A percentile compares a stretch with the other conserved stretches of the same genome.
These are phyloP conservation scores for Russula vinacea DNA, from an alignment of 768 basidiomycete species.

Conservation along the genomic window DNA sequence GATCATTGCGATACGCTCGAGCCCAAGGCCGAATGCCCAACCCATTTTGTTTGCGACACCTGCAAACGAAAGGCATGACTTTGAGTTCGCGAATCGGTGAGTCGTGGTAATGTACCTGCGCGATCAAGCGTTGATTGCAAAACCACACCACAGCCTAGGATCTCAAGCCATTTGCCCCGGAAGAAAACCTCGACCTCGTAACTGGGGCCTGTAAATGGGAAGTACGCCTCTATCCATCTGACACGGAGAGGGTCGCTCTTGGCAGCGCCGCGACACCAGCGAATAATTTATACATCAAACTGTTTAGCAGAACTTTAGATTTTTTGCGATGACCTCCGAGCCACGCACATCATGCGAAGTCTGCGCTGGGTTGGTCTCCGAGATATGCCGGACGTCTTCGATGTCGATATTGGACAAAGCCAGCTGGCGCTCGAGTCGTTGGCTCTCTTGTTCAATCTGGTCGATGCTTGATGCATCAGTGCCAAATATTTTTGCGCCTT, in stretches of 20 bases:
- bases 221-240: slow-evolving; percentile 96
- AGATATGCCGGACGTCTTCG: slow-evolving; percentile 76
- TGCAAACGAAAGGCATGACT: slow-evolving; percentile 33
- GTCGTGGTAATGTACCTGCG: slow-evolving; percentile 57
- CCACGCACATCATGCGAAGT: slow-evolving; percentile 67
- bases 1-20: slow-evolving; percentile 98
- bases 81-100: not conserved
- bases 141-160: slow-evolving; percentile 91
- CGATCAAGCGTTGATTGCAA: slow-evolving; percentile 83
- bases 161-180: slow-evolving; percentile 95
- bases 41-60: slow-evolving; percentile 82
- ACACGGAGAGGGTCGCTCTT: slow-evolving; percentile 74
- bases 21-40: slow-evolving; percentile 97
- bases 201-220: slow-evolving; percentile 97
- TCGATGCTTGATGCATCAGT: slow-evolving; percentile 54
- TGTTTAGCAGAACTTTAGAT: slow-evolving; percentile 90
- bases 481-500: slow-evolving; percentile 82
- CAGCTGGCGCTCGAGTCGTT: slow-evolving; percentile 54
- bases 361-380: slow-evolving; percentile 78
- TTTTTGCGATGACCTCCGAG: slow-evolving; percentile 70
- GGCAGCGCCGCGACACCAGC: slow-evolving; percentile 52
- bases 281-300: slow-evolving; percentile 79
- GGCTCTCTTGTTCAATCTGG: slow-evolving; percentile 71
- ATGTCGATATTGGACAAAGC: slow-evolving; percentile 75
- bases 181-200: slow-evolving; percentile 98